Conservation (phyloP, 148 eudicot genomes). For the Spergularia bocconei region DNA sequence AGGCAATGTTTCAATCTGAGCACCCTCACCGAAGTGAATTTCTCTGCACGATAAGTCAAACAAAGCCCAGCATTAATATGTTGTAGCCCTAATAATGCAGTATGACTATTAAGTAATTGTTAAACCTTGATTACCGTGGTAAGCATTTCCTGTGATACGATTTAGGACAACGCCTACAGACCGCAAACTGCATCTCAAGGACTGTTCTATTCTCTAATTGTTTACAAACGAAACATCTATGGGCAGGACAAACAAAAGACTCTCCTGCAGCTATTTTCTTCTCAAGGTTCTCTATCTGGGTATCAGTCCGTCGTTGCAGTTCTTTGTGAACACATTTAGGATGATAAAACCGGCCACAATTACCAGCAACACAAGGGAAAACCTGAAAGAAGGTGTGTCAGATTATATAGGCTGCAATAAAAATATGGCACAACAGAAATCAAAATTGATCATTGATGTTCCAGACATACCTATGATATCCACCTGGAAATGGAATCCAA, state of each 20-base stretch:
- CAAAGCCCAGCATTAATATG: slow-evolving; percentile 3
- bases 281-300: slow-evolving; percentile 44
- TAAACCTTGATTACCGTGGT: slow-evolving; percentile 49
- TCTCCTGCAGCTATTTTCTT: slow-evolving; percentile 58
- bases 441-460: neutral
- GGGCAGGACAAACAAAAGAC: slow-evolving; percentile 68
- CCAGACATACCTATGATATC: neutral
- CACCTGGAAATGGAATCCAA: neutral
- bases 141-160: slow-evolving; percentile 84
- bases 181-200: slow-evolving; percentile 64
- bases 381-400: slow-evolving; percentile 47
- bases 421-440: slow-evolving; percentile 1
- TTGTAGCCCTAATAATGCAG: neutral
- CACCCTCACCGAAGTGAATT: slow-evolving; percentile 37
- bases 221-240: slow-evolving; percentile 59
- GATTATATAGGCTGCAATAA: slow-evolving; percentile 7
- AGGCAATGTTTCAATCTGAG: slow-evolving; percentile 27
- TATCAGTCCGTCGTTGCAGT: slow-evolving; percentile 37
- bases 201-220: slow-evolving; percentile 51
- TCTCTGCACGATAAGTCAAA: slow-evolving; percentile 33
- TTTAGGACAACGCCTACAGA: slow-evolving; percentile 90
- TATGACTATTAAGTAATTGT: neutral
- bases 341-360: slow-evolving; percentile 84
- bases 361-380: slow-evolving; percentile 73
- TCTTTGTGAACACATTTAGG: slow-evolving; percentile 57